Evolutionary conservation across 345 rosid genomes (phyloP).

Genomic region (Rhodamnia rubescens): DNA sequence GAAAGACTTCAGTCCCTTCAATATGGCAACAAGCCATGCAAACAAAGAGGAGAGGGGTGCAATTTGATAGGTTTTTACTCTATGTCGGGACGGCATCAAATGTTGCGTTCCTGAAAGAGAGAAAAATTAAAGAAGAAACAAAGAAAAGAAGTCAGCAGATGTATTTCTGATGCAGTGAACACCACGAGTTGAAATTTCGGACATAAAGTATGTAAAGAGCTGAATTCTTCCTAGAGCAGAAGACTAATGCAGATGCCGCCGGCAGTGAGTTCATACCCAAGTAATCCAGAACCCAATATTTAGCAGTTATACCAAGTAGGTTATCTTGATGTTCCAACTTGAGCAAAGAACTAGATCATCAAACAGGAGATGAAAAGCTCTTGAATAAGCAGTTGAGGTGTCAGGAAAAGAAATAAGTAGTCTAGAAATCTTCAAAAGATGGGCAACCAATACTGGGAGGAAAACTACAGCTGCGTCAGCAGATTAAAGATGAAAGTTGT

Average conservation of each 20-base stretch:
- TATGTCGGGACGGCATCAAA: conserved; percentile 12
- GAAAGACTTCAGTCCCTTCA: conserved; percentile 26
- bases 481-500: neutral
- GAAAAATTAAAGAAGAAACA: neutral
- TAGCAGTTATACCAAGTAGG: neutral
- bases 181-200: neutral
- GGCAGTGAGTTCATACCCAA: neutral
- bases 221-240: neutral
- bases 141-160: neutral
- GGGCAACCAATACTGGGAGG: neutral
- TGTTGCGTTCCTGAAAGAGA: conserved; percentile 8
- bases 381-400: neutral
- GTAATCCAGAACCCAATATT: neutral
- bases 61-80: conserved; percentile 17
- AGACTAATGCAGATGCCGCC: neutral
- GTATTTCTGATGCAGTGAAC: neutral
- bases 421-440: neutral
- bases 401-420: neutral
- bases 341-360: neutral
- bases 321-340: neutral
- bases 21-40: conserved; percentile 57
- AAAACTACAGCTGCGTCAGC: neutral
- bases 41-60: conserved; percentile 44
- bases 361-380: neutral
- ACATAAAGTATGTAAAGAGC: neutral